Evolutionary conservation across 2,329 filamentous ascomycete genomes (phyloP).

Genomic region (Clonostachys rhizophaga): DNA sequence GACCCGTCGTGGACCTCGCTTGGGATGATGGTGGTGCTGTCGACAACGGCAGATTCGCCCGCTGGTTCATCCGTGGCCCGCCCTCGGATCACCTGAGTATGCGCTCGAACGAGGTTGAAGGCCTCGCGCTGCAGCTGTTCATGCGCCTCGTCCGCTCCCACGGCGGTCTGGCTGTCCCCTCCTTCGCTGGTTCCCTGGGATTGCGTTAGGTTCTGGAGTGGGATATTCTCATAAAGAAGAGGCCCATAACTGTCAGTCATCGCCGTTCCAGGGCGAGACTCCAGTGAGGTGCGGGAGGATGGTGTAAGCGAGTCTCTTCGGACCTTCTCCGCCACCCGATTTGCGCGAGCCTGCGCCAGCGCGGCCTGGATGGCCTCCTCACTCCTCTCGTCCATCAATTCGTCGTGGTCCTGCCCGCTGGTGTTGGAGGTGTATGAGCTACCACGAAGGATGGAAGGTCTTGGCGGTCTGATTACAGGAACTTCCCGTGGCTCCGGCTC

Average conservation of each 20-base stretch:
- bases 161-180: constrained; percentile 3
- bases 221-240: constrained; percentile 9
- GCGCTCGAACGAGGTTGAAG: constrained; percentile 35
- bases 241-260: constrained; percentile 12
- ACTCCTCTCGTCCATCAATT: constrained; percentile 14
- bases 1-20: constrained; percentile 30
- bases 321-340: constrained; percentile 33
- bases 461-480: constrained; percentile 8
- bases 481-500: constrained; percentile 3
- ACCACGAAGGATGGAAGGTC: constrained; percentile 36
- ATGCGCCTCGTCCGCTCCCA: constrained; percentile 3
- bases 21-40: constrained; percentile 3
- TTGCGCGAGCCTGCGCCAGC: constrained; percentile 36
- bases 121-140: constrained; percentile 22
- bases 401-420: constrained; percentile 13
- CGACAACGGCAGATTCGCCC: background rate
- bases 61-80: constrained; percentile 2
- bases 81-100: constrained; percentile 21
- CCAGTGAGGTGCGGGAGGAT: constrained; percentile 26
- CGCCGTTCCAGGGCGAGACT: constrained; percentile 24
- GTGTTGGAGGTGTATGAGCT: constrained; percentile 31
- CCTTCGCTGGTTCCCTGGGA: background rate
- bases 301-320: constrained; percentile 26
- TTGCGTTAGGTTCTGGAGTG: constrained; percentile 20
- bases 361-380: constrained; percentile 24